A percentile compares a stretch with the other conserved stretches of the same genome.
phyloP scores from a whole-genome alignment of 768 basidiomycete genomes.

The Hebeloma cylindrosporum region DNA sequence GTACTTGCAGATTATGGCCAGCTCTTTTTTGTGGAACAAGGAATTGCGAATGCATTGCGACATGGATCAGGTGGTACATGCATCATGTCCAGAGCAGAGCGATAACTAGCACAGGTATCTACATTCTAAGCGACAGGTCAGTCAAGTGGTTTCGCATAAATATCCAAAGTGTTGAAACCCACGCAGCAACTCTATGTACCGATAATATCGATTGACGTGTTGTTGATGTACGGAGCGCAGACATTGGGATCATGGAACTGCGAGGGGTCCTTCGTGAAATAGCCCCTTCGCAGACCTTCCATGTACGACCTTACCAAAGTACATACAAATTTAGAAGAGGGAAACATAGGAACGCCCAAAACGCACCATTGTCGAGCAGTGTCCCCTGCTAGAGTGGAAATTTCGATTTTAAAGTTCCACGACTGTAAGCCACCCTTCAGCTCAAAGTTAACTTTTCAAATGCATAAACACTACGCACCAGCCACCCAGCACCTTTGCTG shows the following conservation, averaged over 20 bases:
- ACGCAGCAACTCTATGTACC: no score
- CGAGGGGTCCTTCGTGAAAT: constrained; percentile 63
- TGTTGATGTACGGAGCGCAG: constrained; percentile 52
- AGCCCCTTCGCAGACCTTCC: constrained; percentile 57
- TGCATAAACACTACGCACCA: constrained; percentile 42
- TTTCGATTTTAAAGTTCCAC: constrained; percentile 67
- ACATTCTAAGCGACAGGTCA: no score
- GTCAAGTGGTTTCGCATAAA: no score
- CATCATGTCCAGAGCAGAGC: no score
- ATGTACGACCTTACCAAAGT: constrained; percentile 59
- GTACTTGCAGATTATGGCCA: no score
- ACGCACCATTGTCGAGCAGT: constrained; percentile 66
- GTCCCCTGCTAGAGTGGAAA: constrained; percentile 47
- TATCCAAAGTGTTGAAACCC: no score
- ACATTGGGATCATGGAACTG: constrained; percentile 55
- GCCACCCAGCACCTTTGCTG: constrained; percentile 61
- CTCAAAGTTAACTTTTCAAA: not conserved
- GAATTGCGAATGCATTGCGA: no score
- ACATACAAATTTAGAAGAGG: not conserved
- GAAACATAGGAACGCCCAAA: not conserved
- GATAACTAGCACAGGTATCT: no score
- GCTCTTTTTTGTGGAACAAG: no score
- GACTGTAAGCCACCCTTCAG: constrained; percentile 38
- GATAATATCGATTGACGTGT: not conserved
- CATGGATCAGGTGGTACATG: no score